phyloP scores from a whole-genome alignment of 345 rosid genomes.

The Turritis glabra region DNA sequence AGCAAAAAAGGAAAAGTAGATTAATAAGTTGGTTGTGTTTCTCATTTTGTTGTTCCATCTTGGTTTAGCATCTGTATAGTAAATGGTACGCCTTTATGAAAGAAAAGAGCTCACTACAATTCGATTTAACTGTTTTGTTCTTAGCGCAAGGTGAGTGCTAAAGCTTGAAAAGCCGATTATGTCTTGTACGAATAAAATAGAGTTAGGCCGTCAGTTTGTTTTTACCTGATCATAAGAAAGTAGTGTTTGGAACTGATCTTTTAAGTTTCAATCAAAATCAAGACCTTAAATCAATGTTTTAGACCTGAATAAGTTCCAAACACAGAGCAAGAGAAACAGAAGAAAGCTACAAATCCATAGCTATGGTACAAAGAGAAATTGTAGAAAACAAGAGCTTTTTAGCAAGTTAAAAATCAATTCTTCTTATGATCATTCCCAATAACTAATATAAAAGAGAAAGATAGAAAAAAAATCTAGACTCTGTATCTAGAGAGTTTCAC shows the following conservation, averaged over 20 bases:
- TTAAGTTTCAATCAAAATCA: neutral
- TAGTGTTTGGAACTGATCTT: neutral
- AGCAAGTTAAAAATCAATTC: conserved; percentile 32
- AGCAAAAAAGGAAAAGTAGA: neutral
- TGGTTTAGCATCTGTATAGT: conserved; percentile 22
- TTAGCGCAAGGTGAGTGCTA: no score
- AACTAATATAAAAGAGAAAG: conserved; percentile 12
- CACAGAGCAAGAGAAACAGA: neutral
- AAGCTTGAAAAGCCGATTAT: no score
- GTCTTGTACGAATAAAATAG: no score
- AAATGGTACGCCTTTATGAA: neutral
- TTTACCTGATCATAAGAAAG: no score
- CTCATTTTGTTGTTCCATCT: neutral
- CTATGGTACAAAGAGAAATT: neutral
- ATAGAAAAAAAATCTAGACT: conserved; percentile 19
- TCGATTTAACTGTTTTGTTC: neutral
- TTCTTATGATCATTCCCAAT: conserved; percentile 18
- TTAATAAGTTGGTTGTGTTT: conserved; percentile 15
- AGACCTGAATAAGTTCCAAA: neutral
- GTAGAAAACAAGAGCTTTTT: conserved; percentile 1
- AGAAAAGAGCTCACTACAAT: neutral
- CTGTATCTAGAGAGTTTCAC: conserved; percentile 39
- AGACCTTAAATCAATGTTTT: neutral
- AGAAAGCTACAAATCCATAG: neutral
- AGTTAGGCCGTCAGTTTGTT: no score